These are phyloP conservation scores for Cladorrhinum samala DNA, from an alignment of 495 filamentous ascomycete species.

Conservation along the genomic window DNA sequence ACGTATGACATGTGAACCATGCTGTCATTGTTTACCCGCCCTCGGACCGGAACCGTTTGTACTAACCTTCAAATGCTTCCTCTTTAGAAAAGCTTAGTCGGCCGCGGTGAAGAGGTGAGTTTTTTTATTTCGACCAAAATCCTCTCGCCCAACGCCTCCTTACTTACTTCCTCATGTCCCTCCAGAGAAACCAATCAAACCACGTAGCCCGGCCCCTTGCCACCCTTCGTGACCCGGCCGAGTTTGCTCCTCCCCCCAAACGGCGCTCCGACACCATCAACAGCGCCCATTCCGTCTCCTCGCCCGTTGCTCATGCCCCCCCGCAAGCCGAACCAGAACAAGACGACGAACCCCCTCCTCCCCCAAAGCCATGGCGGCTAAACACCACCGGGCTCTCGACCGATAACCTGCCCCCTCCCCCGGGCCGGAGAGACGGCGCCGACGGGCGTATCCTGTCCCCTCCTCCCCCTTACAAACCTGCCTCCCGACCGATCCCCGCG, in stretches of 20 bases:
- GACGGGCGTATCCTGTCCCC: conserved; percentile 27
- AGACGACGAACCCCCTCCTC: conserved; percentile 40
- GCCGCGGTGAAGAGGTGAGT: conserved; percentile 30
- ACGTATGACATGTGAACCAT: conserved; percentile 7
- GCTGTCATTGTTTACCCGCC: too few relatives aligned
- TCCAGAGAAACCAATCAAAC: conserved; percentile 23
- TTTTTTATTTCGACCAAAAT: too few relatives aligned
- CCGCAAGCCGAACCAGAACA: conserved; percentile 28
- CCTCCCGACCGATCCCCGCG: not conserved
- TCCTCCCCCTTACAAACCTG: conserved; percentile 5
- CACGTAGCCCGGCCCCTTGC: conserved; percentile 65
- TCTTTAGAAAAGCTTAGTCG: conserved; percentile 38
- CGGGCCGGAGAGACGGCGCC: conserved; percentile 49
- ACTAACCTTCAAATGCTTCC: not conserved
- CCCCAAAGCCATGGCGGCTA: conserved; percentile 61
- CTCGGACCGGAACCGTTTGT: too few relatives aligned
- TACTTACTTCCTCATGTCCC: not conserved
- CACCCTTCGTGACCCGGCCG: conserved; percentile 71
- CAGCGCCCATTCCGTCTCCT: conserved; percentile 4
- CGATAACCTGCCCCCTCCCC: conserved; percentile 64
- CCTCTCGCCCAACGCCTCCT: not conserved
- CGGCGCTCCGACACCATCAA: conserved; percentile 12
- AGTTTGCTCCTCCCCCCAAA: conserved; percentile 84
- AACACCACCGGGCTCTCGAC: conserved; percentile 69
- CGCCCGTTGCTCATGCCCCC: conserved; percentile 21